A percentile compares a stretch with the other conserved stretches of the same genome.
phyloP scores from a whole-genome alignment of 768 basidiomycete genomes.

The Mycena vitilis region DNA sequence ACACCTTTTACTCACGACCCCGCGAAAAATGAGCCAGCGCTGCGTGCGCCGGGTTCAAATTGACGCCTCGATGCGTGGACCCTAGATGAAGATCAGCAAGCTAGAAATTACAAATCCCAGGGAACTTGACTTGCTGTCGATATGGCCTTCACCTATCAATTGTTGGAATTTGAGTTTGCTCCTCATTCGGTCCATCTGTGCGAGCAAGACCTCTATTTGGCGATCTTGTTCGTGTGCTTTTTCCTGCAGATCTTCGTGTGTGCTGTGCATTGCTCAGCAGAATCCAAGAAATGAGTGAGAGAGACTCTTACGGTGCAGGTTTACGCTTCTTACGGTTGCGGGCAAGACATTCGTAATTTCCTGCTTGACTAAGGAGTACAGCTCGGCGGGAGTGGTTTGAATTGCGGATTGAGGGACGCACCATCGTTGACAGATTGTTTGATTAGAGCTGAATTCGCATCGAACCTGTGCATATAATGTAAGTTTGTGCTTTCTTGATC shows the following conservation, averaged over 20 bases:
- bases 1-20: slow-evolving; percentile 39
- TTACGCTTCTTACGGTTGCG: slow-evolving; percentile 68
- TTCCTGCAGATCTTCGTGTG: slow-evolving; percentile 65
- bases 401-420: background rate
- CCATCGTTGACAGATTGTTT: slow-evolving; percentile 61
- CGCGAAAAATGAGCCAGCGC: slow-evolving; percentile 48
- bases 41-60: slow-evolving; percentile 52
- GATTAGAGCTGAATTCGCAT: slow-evolving; percentile 61
- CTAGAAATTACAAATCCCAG: slow-evolving; percentile 7
- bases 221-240: slow-evolving; percentile 57
- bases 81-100: background rate
- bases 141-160: slow-evolving; percentile 51
- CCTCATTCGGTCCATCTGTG: slow-evolving; percentile 55
- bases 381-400: background rate
- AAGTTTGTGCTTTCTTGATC: background rate
- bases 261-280: slow-evolving; percentile 46
- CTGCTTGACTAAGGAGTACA: slow-evolving; percentile 42
- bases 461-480: slow-evolving; percentile 51
- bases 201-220: slow-evolving; percentile 57
- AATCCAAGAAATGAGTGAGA: background rate
- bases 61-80: slow-evolving; percentile 36
- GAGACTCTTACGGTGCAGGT: slow-evolving; percentile 60
- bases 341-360: slow-evolving; percentile 58
- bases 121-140: slow-evolving; percentile 30
- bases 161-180: slow-evolving; percentile 54